These are phyloP conservation scores for Apiospora phragmitis DNA, from an alignment of 2,329 filamentous ascomycete genomes.

Conservation along the genomic window DNA sequence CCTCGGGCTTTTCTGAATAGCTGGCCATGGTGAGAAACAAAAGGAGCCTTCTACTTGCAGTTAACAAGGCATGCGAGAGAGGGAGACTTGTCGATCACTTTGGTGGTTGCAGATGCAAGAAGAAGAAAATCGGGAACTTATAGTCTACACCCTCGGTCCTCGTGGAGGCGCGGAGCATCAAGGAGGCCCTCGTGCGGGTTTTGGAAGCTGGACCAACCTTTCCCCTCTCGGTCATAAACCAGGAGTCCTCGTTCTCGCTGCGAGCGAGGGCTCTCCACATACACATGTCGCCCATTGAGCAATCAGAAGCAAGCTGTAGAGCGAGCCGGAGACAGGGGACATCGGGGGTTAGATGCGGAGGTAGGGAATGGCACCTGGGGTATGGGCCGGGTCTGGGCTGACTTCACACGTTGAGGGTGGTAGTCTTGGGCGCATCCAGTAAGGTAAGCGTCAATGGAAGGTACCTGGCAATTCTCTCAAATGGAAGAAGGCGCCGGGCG, in stretches of 20 bases:
- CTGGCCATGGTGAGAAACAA: constrained; percentile 17
- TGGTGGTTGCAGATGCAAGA: background rate
- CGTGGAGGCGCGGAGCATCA: background rate
- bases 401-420: background rate
- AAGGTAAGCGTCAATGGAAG: background rate
- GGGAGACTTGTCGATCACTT: background rate
- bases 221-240: background rate
- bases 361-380: background rate
- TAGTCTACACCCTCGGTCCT: background rate
- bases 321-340: background rate
- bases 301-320: background rate
- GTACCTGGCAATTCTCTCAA: background rate
- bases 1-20: constrained; percentile 20
- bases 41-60: background rate
- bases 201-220: background rate
- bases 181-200: background rate
- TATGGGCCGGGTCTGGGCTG: background rate
- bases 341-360: constrained; percentile 1
- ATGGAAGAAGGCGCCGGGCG: background rate
- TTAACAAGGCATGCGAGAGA: background rate
- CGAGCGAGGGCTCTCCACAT: background rate
- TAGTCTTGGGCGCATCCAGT: background rate
- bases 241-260: background rate
- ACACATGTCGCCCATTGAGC: background rate
- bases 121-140: background rate